These are phyloP conservation scores for Cytospora paraplurivora DNA, from an alignment of 2,329 filamentous ascomycete species.

Conservation along the genomic window DNA sequence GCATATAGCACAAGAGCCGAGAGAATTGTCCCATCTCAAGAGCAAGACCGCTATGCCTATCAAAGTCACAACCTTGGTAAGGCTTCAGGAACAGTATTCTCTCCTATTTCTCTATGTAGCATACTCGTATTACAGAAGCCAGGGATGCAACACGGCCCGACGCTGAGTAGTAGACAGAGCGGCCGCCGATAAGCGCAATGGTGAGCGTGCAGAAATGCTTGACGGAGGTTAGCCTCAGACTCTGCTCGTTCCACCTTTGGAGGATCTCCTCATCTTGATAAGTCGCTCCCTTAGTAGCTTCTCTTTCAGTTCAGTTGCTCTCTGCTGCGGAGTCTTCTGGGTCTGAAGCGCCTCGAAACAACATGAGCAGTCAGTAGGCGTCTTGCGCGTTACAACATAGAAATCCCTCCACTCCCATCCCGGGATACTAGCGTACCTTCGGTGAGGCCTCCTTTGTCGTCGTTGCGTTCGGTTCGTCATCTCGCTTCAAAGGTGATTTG, in stretches of 20 bases:
- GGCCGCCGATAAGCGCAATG: neutral
- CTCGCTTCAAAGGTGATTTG: conserved; percentile 38
- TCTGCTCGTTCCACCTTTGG: conserved; percentile 44
- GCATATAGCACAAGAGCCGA: neutral
- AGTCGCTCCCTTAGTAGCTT: conserved; percentile 56
- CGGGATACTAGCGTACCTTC: conserved; percentile 39
- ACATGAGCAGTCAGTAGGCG: conserved; percentile 35
- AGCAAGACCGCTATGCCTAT: neutral
- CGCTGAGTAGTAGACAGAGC: conserved; percentile 10
- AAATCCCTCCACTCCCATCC: conserved; percentile 35
- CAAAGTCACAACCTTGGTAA: neutral
- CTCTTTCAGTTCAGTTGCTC: conserved; percentile 51
- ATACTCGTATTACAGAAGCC: neutral
- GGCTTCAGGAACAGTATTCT: neutral
- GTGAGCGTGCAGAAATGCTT: conserved; percentile 19
- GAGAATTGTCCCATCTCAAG: neutral
- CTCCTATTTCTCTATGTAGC: neutral
- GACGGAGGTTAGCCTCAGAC: conserved; percentile 49
- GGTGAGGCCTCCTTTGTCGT: conserved; percentile 28
- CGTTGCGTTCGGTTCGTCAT: conserved; percentile 31
- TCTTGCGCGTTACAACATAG: conserved; percentile 32
- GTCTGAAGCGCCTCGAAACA: conserved; percentile 29
- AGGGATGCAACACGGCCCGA: neutral
- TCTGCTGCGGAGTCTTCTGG: conserved; percentile 42
- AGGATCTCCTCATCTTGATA: conserved; percentile 56